Evolutionary conservation across 805 yeast species (phyloP), one percentile per base, ranked within the genome.

Genomic region (Komagataella pseudopastoris): DNA sequence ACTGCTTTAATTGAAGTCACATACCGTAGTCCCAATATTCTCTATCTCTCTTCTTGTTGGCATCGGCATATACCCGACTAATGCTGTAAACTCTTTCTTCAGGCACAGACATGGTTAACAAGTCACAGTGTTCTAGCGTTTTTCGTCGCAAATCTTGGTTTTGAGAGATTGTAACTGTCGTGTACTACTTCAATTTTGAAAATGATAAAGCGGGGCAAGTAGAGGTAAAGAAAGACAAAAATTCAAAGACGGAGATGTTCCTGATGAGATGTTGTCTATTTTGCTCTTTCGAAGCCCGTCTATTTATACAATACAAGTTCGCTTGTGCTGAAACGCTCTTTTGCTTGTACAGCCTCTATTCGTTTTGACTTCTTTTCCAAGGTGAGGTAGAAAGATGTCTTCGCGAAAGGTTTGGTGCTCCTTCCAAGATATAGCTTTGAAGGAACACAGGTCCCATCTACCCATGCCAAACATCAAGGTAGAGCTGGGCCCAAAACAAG

Each of bases 21-120:
- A 30, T 30, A 30, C 39, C 39, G 62, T 88, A 88, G 65, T 88
- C 95, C 90, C 95, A 88, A 66, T 88, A 88, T 46, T 80, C 79
- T 50, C 75, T 72, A 12, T 90, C 86, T 62, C 83, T 78, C 53
- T 70, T 70, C 51, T 75, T 74, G 63, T 87, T 85, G 52, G 77
- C 90, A 59, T 86, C 83, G 17, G 89, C 80, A 63, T 88, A 88
- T 18, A 87, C 93, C 52, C 82, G 69, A 2, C 69, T 57, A 23
- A 63, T 45, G 44, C 45, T 17, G 14, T 45, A 45, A 17, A 30
- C 39, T 24, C n/a, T 23, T 14, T 20, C 45, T 23, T 16, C 22
- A 14, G 16, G 14, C 16, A 47, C 47, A 22, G 52, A 50, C 52
- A 50, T 50, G 23, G 14, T 30, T 30, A 10, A 30, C 39, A 30